Percentiles rank a stretch among this genome's conserved stretches.
phyloP scores from a whole-genome alignment of 805 yeast genomes.

The Komagataella pseudopastoris region DNA sequence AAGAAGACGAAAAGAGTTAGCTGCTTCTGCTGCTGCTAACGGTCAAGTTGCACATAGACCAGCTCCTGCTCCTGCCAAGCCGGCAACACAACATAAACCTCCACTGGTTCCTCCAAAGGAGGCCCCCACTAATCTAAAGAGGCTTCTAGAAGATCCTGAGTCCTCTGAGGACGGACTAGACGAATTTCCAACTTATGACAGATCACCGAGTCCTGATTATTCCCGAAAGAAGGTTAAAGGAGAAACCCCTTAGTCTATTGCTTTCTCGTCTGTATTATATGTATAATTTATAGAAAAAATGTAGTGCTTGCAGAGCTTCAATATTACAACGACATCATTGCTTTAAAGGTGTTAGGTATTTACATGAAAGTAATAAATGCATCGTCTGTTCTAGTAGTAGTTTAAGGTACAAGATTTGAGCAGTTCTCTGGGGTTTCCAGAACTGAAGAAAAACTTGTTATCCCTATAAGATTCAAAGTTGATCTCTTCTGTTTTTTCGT shows the following conservation, averaged over 20 bases:
- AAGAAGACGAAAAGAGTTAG: slow-evolving; percentile 16
- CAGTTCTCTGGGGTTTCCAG: slow-evolving; percentile 49
- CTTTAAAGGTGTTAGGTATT: not conserved
- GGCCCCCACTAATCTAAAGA: not conserved
- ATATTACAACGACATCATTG: not conserved
- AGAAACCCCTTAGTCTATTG: slow-evolving; percentile 1
- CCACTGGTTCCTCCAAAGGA: not conserved
- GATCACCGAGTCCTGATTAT: slow-evolving; percentile 11
- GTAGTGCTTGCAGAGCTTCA: not conserved
- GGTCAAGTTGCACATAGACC: not conserved
- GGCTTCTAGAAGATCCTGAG: slow-evolving; percentile 11
- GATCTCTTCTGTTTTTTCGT: slow-evolving; percentile 18
- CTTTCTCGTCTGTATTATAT: not conserved
- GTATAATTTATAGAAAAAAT: not conserved
- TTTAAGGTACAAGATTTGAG: slow-evolving; percentile 24
- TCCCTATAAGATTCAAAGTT: slow-evolving; percentile 3
- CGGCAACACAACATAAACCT: not conserved
- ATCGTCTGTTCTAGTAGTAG: slow-evolving; percentile 11
- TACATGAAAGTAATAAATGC: not conserved
- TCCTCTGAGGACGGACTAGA: slow-evolving; percentile 16
- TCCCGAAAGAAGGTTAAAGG: slow-evolving; percentile 6
- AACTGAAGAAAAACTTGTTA: slow-evolving; percentile 27
- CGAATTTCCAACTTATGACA: slow-evolving; percentile 16
- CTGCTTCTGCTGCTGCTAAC: slow-evolving; percentile 7
- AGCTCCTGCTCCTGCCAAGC: not conserved